These are phyloP conservation scores for Rhytidhysteron rufulum DNA, from an alignment of 2,329 filamentous ascomycete species.

Conservation along the genomic window DNA sequence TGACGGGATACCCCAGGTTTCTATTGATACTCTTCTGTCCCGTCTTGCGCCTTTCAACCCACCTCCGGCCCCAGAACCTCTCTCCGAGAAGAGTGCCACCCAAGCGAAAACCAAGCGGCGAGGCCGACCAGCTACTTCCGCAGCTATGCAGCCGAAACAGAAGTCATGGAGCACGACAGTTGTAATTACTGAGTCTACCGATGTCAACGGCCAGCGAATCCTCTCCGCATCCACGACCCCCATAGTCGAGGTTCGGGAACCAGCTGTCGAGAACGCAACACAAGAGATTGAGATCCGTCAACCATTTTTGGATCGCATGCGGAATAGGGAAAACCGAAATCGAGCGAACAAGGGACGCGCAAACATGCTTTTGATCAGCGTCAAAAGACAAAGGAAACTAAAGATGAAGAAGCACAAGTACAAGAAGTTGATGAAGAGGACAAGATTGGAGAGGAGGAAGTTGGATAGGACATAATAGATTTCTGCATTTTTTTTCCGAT, in stretches of 20 bases:
- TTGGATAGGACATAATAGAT: constrained; percentile 49
- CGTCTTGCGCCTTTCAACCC: constrained; percentile 72
- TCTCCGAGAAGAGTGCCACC: constrained; percentile 38
- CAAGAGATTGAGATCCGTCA: constrained; percentile 33
- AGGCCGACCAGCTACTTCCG: constrained; percentile 10
- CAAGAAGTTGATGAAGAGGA: constrained; percentile 97
- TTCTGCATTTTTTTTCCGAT: background rate
- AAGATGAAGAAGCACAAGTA: constrained; percentile 99
- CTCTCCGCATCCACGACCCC: constrained; percentile 51
- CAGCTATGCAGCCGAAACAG: constrained; percentile 31
- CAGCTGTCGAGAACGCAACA: constrained; percentile 19
- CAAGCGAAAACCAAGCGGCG: constrained; percentile 11
- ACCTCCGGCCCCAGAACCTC: constrained; percentile 72
- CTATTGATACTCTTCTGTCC: constrained; percentile 44
- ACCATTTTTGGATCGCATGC: constrained; percentile 68
- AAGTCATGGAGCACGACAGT: constrained; percentile 44
- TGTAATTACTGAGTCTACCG: constrained; percentile 51
- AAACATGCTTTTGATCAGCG: constrained; percentile 78
- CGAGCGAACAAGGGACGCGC: constrained; percentile 32
- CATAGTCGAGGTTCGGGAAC: constrained; percentile 37
- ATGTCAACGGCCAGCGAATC: constrained; percentile 47
- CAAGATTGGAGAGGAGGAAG: constrained; percentile 82
- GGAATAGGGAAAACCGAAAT: constrained; percentile 57
- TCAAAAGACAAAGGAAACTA: constrained; percentile 85
- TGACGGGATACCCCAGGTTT: constrained; percentile 30